These are phyloP conservation scores for Sanghuangporus sanghuang DNA, from an alignment of 1,284 basidiomycete genomes.

Conservation along the genomic window DNA sequence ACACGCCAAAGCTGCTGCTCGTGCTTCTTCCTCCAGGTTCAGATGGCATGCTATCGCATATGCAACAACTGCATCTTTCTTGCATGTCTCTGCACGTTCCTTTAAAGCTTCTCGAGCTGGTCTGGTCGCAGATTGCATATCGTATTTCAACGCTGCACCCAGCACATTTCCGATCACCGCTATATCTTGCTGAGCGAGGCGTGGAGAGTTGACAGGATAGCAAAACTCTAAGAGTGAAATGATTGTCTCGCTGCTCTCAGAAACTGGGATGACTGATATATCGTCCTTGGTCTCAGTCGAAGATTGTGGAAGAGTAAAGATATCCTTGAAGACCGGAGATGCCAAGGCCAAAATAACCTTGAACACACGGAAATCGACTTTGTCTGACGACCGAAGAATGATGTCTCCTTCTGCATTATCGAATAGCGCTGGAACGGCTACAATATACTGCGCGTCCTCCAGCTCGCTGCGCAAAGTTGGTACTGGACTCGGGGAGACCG, in stretches of 20 bases:
- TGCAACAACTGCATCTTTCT: neutral
- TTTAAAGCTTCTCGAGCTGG: neutral
- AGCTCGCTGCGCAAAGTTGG: too few relatives aligned
- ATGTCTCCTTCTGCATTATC: conserved; percentile 16
- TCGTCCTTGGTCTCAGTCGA: conserved; percentile 19
- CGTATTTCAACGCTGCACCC: conserved; percentile 33
- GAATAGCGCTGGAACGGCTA: neutral
- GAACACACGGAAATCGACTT: conserved; percentile 21
- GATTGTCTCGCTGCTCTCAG: conserved; percentile 40
- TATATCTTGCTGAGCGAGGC: neutral
- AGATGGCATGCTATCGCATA: conserved; percentile 5
- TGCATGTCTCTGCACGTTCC: neutral
- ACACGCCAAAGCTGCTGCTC: neutral
- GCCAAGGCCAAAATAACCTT: conserved; percentile 21
- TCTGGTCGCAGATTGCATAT: conserved; percentile 24
- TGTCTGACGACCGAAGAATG: conserved; percentile 20
- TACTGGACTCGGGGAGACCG: too few relatives aligned
- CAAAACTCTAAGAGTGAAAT: conserved; percentile 50
- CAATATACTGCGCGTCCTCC: neutral
- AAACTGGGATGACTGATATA: conserved; percentile 25
- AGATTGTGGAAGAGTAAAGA: conserved; percentile 24
- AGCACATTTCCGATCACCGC: conserved; percentile 21
- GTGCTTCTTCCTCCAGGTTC: conserved; percentile 1
- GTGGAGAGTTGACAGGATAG: conserved; percentile 28
- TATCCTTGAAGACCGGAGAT: conserved; percentile 24